These are phyloP conservation scores for Yamadazyma kitorensis DNA, from an alignment of 805 yeast genomes.

Conservation along the genomic window DNA sequence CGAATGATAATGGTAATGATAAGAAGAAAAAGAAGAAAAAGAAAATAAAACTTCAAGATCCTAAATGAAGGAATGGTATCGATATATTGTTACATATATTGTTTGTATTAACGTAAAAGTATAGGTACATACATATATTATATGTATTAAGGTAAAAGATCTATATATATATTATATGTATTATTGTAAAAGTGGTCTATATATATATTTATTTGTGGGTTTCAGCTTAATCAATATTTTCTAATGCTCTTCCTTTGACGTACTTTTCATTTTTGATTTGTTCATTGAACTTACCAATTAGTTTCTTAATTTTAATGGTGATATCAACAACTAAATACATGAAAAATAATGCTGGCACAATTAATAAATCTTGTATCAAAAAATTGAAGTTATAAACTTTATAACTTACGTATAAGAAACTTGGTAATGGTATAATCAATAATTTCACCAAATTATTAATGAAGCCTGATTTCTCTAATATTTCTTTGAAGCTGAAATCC, in stretches of 20 bases:
- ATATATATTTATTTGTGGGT: too few species aligned
- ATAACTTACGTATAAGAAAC: slow-evolving; percentile 4
- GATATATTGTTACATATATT: too few species aligned
- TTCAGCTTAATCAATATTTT: slow-evolving; percentile 35
- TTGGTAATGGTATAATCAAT: slow-evolving; percentile 3
- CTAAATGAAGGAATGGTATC: too few species aligned
- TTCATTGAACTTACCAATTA: slow-evolving; percentile 28
- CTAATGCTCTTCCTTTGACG: slow-evolving; percentile 55
- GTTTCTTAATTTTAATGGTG: slow-evolving; percentile 6
- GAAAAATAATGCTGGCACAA: slow-evolving; percentile 13
- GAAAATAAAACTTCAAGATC: too few species aligned
- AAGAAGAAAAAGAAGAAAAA: too few species aligned
- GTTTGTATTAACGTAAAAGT: too few species aligned
- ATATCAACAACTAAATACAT: slow-evolving; percentile 13
- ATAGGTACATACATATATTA: too few species aligned
- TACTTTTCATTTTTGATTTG: slow-evolving; percentile 58
- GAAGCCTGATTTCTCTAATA: slow-evolving; percentile 1
- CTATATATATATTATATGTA: too few species aligned
- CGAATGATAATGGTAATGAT: too few species aligned
- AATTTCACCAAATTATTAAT: slow-evolving; percentile 3
- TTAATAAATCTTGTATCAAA: slow-evolving; percentile 3
- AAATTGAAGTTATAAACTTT: not conserved
- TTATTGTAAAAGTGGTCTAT: too few species aligned
- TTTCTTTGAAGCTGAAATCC: slow-evolving; percentile 6
- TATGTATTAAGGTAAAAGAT: too few species aligned